Percentiles rank a stretch among this genome's conserved stretches.
Evolutionary conservation across 495 filamentous ascomycete species (phyloP).

Genomic region (Hypoxylon trugodes): DNA sequence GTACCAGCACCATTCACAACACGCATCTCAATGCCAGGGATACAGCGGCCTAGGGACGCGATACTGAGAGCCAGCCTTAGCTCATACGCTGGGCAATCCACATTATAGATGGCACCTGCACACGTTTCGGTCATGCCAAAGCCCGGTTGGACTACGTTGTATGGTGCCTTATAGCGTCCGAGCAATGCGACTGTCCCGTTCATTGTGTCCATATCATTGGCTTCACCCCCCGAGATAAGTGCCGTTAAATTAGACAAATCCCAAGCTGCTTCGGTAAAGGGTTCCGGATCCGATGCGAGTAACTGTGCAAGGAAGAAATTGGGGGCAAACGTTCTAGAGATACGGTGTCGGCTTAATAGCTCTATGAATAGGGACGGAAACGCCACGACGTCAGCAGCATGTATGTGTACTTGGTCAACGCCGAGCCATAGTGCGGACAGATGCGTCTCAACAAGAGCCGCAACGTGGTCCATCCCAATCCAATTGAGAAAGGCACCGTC

Average conservation of each 20-base stretch:
- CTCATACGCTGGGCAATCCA: conserved; percentile 49
- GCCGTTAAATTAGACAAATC: neutral
- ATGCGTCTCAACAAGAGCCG: conserved; percentile 60
- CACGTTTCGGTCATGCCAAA: conserved; percentile 70
- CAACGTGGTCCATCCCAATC: conserved; percentile 65
- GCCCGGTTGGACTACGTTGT: conserved; percentile 53
- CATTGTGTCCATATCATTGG: conserved; percentile 31
- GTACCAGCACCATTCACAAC: neutral
- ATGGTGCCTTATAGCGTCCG: conserved; percentile 42
- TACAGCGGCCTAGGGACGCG: conserved; percentile 52
- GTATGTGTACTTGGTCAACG: conserved; percentile 59
- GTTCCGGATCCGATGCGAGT: too few species aligned
- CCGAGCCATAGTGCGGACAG: conserved; percentile 52
- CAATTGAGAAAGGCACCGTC: conserved; percentile 57
- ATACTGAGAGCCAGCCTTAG: conserved; percentile 32
- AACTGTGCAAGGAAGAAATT: conserved; percentile 62
- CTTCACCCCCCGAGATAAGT: conserved; percentile 39
- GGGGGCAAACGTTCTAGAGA: conserved; percentile 61
- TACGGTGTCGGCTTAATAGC: conserved; percentile 51
- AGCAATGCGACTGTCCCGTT: conserved; percentile 40
- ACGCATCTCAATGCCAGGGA: conserved; percentile 48
- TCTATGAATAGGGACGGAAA: conserved; percentile 54
- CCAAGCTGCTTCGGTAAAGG: neutral
- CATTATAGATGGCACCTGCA: conserved; percentile 56
- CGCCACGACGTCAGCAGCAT: conserved; percentile 49